Conservation (phyloP, 352 stramenopile species). For the Globisporangium parvum region DNA sequence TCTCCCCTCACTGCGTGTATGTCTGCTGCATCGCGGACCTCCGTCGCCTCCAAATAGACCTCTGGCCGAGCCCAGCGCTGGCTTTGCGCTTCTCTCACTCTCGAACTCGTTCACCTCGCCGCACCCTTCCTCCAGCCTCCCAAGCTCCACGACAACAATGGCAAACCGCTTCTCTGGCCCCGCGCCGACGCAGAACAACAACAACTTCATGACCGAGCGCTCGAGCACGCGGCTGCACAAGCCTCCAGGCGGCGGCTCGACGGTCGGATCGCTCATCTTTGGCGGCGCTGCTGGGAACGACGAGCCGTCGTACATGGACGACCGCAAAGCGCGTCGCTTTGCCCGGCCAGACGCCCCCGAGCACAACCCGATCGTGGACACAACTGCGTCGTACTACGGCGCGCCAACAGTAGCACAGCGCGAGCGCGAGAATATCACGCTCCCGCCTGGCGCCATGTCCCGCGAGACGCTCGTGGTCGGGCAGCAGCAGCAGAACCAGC, state of each 20-base stretch:
- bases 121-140: too few species aligned
- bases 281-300: slow-evolving; percentile 29
- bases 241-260: slow-evolving; percentile 63
- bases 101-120: too few species aligned
- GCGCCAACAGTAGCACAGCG: slow-evolving; percentile 26
- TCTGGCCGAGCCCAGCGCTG: too few species aligned
- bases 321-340: slow-evolving; percentile 42
- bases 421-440: slow-evolving; percentile 31
- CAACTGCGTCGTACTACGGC: slow-evolving; percentile 35
- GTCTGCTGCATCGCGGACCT: too few species aligned
- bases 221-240: slow-evolving; percentile 69
- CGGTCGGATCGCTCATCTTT: slow-evolving; percentile 70
- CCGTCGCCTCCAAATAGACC: too few species aligned
- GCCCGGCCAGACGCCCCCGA: slow-evolving; percentile 23
- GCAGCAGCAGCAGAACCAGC: slow-evolving; percentile 16
- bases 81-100: too few species aligned
- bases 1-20: too few species aligned
- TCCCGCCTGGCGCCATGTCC: slow-evolving; percentile 31
- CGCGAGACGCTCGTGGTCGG: slow-evolving; percentile 21
- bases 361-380: slow-evolving; percentile 29
- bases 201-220: slow-evolving; percentile 77
- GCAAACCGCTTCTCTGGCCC: slow-evolving; percentile 19
- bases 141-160: slow-evolving; percentile 11
- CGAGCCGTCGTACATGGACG: slow-evolving; percentile 40
- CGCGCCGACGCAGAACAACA: slow-evolving; percentile 44